A percentile compares a stretch with the other conserved stretches of the same genome.
These are phyloP conservation scores for Candida loeiensis DNA, from an alignment of 805 yeast species.

Conservation along the genomic window DNA sequence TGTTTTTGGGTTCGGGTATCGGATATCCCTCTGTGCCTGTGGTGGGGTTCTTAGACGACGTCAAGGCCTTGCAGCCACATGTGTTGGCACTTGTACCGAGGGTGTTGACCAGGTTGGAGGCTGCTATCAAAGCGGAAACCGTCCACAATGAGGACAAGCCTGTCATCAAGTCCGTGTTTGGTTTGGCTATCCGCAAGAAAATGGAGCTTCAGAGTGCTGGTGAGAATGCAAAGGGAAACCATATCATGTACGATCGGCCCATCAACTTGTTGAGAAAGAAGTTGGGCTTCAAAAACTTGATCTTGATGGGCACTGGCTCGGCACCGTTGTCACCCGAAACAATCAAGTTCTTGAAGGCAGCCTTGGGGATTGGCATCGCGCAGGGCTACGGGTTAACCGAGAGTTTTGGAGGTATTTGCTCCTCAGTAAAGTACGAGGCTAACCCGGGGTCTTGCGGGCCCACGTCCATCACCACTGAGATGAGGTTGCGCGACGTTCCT, in stretches of 20 bases:
- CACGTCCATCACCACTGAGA: constrained; percentile 49
- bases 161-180: constrained; percentile 24
- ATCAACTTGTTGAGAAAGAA: constrained; percentile 27
- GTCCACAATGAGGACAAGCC: constrained; percentile 31
- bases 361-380: constrained; percentile 51
- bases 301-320: constrained; percentile 43
- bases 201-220: constrained; percentile 17
- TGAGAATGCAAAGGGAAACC: constrained; percentile 24
- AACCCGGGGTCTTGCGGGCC: constrained; percentile 61
- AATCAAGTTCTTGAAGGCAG: constrained; percentile 56
- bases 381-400: constrained; percentile 81
- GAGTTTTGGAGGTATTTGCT: constrained; percentile 53
- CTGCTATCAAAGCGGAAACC: constrained; percentile 51
- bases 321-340: constrained; percentile 70
- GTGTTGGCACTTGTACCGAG: constrained; percentile 32
- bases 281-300: constrained; percentile 34
- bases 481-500: constrained; percentile 58
- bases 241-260: constrained; percentile 30
- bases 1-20: constrained; percentile 17
- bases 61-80: constrained; percentile 26
- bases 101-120: constrained; percentile 37
- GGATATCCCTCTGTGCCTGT: constrained; percentile 32
- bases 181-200: constrained; percentile 27
- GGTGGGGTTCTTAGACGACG: constrained; percentile 27
- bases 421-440: constrained; percentile 41